These are phyloP conservation scores for Prinsepia uniflora DNA, from an alignment of 306 rosid genomes.

Conservation along the genomic window DNA sequence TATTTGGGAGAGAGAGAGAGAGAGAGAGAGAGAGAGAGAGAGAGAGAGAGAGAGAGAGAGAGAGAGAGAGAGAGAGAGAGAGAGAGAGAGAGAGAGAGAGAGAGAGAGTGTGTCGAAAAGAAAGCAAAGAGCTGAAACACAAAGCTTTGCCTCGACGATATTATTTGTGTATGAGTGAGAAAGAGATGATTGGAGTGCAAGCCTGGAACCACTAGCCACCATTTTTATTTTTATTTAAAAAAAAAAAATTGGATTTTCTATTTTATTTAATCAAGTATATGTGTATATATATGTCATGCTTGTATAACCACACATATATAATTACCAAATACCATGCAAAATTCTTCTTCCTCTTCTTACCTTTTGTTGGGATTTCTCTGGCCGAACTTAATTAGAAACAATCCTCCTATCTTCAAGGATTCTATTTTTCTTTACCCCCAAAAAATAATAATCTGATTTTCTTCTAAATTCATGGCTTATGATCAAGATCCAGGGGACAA, in stretches of 20 bases:
- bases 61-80: too few relatives aligned
- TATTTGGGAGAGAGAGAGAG: too few relatives aligned
- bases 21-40: too few relatives aligned
- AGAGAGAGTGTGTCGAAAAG: conserved; percentile 23
- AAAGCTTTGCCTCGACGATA: conserved; percentile 60
- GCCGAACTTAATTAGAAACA: too few relatives aligned
- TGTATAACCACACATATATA: conserved; percentile 36
- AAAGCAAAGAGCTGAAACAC: conserved; percentile 13
- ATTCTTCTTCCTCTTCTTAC: not conserved
- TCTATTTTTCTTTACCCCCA: conserved; percentile 2
- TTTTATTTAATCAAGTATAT: not conserved
- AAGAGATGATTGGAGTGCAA: conserved; percentile 71
- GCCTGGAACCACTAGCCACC: conserved; percentile 57
- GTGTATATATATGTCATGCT: conserved; percentile 23
- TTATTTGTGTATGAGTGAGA: conserved; percentile 22
- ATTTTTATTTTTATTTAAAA: not conserved
- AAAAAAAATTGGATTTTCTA: not conserved
- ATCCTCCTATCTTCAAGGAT: conserved; percentile 1
- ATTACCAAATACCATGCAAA: too few relatives aligned
- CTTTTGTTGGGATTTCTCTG: not conserved
- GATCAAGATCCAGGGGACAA: conserved; percentile 1
- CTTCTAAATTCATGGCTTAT: conserved; percentile 11
- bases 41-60: too few relatives aligned
- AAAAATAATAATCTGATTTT: conserved; percentile 1
- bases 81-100: conserved; percentile 12